Evolutionary conservation across 345 rosid genomes (phyloP).

Genomic region (Viola odorata): DNA sequence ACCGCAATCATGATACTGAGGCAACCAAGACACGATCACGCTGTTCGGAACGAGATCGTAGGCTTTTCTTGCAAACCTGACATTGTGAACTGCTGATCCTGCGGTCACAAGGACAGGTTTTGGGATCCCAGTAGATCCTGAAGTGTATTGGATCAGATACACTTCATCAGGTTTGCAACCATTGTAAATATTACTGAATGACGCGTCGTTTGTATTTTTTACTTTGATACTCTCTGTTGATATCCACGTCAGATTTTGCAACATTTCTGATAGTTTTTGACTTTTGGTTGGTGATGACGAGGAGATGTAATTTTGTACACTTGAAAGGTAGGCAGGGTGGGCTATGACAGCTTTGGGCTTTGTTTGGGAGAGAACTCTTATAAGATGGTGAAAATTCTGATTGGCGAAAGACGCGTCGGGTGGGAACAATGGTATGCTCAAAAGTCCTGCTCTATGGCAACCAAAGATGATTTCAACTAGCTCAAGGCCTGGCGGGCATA

Average conservation of each 20-base stretch:
- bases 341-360: slow-evolving; percentile 62
- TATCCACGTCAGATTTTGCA: slow-evolving; percentile 40
- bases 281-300: slow-evolving; percentile 27
- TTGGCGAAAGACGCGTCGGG: slow-evolving; percentile 34
- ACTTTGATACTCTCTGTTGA: slow-evolving; percentile 31
- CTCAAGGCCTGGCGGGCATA: slow-evolving; percentile 49
- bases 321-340: slow-evolving; percentile 24
- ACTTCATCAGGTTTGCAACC: slow-evolving; percentile 43
- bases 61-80: slow-evolving; percentile 48
- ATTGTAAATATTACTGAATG: slow-evolving; percentile 6
- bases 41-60: slow-evolving; percentile 52
- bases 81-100: slow-evolving; percentile 66
- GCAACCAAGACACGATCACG: slow-evolving; percentile 49
- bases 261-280: slow-evolving; percentile 25
- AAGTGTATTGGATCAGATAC: slow-evolving; percentile 61
- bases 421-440: slow-evolving; percentile 43
- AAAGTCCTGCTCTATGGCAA: slow-evolving; percentile 56
- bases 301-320: slow-evolving; percentile 24
- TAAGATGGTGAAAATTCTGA: slow-evolving; percentile 35
- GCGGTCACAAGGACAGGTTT: slow-evolving; percentile 56
- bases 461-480: slow-evolving; percentile 47
- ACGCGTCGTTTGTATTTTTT: background rate
- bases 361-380: slow-evolving; percentile 48
- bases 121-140: slow-evolving; percentile 61
- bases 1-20: slow-evolving; percentile 68